phyloP scores from a whole-genome alignment of 2,329 filamentous ascomycete genomes.

The Mycogone perniciosa region DNA sequence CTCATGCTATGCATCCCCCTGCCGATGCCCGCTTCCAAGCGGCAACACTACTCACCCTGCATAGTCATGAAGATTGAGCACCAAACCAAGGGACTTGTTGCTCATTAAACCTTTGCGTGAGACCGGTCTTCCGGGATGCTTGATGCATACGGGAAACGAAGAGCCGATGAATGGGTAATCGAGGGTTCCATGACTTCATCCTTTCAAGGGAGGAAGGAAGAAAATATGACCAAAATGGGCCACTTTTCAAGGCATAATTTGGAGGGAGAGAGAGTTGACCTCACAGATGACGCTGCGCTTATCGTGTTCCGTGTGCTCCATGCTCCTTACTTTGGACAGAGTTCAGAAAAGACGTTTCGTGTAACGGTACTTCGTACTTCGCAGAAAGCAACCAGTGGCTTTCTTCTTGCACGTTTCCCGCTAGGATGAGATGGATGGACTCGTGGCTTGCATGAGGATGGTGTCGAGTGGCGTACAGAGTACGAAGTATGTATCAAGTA shows the following conservation, averaged over 20 bases:
- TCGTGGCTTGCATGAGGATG: not conserved
- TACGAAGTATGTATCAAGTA: not conserved
- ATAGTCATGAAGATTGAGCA: not conserved
- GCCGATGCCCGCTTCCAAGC: not conserved
- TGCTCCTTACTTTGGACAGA: not conserved
- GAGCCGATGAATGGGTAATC: not conserved
- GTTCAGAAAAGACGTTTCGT: no score
- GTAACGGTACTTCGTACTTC: not conserved
- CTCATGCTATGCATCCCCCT: not conserved
- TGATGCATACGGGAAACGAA: no score
- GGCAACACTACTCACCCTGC: not conserved
- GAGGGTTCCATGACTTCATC: not conserved
- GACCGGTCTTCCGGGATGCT: not conserved
- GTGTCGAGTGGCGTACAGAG: not conserved
- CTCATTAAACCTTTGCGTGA: not conserved
- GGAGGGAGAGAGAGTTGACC: constrained; percentile 8
- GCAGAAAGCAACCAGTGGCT: not conserved
- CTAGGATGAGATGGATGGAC: not conserved
- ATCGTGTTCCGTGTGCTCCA: not conserved
- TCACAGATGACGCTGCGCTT: constrained; percentile 10
- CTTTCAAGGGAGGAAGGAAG: not conserved
- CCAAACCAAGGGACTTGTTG: not conserved
- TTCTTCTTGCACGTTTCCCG: constrained; percentile 2
- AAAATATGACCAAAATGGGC: not conserved
- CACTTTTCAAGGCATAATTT: not conserved